phyloP scores from a whole-genome alignment of 768 basidiomycete genomes.

The Termitomyces sp. region DNA sequence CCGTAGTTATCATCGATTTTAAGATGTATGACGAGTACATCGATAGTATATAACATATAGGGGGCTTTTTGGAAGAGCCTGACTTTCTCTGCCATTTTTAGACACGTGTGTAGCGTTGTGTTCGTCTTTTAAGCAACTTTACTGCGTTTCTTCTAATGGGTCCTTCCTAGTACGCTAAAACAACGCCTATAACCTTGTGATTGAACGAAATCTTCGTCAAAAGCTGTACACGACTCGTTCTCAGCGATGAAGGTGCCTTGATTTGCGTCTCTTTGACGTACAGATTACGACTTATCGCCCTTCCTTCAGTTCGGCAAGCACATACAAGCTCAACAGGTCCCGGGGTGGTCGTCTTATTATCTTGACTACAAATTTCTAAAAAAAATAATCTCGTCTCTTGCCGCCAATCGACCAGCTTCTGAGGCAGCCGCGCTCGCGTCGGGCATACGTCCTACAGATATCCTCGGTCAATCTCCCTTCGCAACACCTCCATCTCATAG shows the following conservation, averaged over 20 bases:
- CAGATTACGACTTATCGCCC: slow-evolving; percentile 9
- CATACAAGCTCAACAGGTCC: slow-evolving; percentile 92
- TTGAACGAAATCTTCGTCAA: slow-evolving; percentile 8
- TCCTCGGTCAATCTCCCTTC: slow-evolving; percentile 26
- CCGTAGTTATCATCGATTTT: slow-evolving; percentile 19
- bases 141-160: slow-evolving; percentile 8
- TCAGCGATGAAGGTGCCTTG: slow-evolving; percentile 21
- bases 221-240: slow-evolving; percentile 12
- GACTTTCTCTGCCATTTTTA: slow-evolving; percentile 13
- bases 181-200: not conserved
- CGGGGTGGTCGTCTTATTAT: slow-evolving; percentile 95
- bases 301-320: slow-evolving; percentile 88
- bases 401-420: slow-evolving; percentile 83
- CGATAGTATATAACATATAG: not conserved
- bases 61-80: not conserved
- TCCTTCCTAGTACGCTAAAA: not conserved
- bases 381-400: slow-evolving; percentile 96
- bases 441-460: slow-evolving; percentile 70
- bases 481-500: slow-evolving; percentile 28
- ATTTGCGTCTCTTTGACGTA: slow-evolving; percentile 5
- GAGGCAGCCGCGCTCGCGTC: slow-evolving; percentile 86
- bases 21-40: slow-evolving; percentile 6
- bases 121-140: slow-evolving; percentile 1
- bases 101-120: slow-evolving; percentile 23
- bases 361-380: slow-evolving; percentile 98